Evolutionary conservation across 2,329 filamentous ascomycete species (phyloP), one percentile per base, ranked within the genome.

Genomic region (Cryphonectria japonica): DNA sequence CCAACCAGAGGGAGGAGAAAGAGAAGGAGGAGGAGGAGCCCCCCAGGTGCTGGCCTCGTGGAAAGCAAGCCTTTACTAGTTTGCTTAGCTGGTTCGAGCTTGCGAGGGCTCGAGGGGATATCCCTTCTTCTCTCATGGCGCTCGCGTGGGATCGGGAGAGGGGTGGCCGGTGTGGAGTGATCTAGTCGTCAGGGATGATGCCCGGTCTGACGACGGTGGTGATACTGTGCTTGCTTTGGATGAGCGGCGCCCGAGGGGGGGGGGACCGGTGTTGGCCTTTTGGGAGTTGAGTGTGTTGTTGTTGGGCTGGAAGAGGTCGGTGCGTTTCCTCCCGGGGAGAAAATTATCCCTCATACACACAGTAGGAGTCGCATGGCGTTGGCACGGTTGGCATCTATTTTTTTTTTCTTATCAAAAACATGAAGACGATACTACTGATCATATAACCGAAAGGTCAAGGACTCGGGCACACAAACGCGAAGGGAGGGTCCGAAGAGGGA

Each of bases 181-280:
- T 50, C 52, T 41, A 37, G 29, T 16, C 29, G 22, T 39, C 64
- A 66, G 64, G 64, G 64, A 66, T 66, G 64, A 66, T 66, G 64
- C 64, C 64, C 46, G 64, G 46, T 52, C 16, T 11, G 7, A 19
- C 26, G 22, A 14, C 22, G 46, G 34, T 39, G 26, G 52, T 54
- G 64, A 39, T 14, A 39, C 19, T 39, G 16, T 39, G 46, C 46
- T 50, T 50, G 43, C 19, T 22, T 46, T 46, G 7, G 43, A 6
- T 22, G 43, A 22, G 43, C 22, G 43, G 43, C 3, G 6, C 4
- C 16, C 43, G 16, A 22, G 16, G 22, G 43, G 16, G 22, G 43
- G 16, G 43, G 19, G 16, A 46, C 19, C 41, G 37, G 37, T 9
- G 37, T 39, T 39, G 37, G 7, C 37, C 34, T 9, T 9, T 39